These are phyloP conservation scores for Aureoboletus auriporus DNA, from an alignment of 768 basidiomycete genomes.

Conservation along the genomic window DNA sequence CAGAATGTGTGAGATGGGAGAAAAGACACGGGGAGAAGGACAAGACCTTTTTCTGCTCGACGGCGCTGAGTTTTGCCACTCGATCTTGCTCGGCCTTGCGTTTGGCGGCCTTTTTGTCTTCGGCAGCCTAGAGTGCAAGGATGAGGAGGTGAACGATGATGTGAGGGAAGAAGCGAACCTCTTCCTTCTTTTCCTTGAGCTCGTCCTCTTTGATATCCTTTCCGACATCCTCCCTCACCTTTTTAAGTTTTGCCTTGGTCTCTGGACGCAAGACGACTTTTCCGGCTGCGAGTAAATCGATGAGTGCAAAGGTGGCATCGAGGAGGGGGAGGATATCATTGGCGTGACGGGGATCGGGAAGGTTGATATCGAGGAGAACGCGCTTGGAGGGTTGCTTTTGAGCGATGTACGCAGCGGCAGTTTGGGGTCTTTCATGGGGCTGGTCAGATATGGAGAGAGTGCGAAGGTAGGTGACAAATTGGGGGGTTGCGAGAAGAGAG, in stretches of 20 bases:
- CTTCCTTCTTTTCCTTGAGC: constrained; percentile 65
- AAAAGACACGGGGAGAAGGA: not conserved
- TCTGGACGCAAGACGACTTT: constrained; percentile 70
- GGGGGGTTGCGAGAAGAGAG: constrained; percentile 59
- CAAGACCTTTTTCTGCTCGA: constrained; percentile 77
- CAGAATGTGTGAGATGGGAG: constrained; percentile 1
- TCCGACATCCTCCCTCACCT: constrained; percentile 67
- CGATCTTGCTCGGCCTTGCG: constrained; percentile 71
- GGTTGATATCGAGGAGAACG: constrained; percentile 62
- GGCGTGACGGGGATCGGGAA: constrained; percentile 48
- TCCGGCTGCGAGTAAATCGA: constrained; percentile 54
- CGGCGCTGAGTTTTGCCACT: constrained; percentile 65
- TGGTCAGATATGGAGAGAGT: constrained; percentile 89
- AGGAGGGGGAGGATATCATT: constrained; percentile 54
- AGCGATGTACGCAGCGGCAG: constrained; percentile 44
- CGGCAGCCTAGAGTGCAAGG: constrained; percentile 40
- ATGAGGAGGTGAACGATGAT: not conserved
- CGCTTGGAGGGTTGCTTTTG: constrained; percentile 54
- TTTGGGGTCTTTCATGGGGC: constrained; percentile 63
- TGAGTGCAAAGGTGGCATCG: constrained; percentile 64
- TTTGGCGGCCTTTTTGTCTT: constrained; percentile 70
- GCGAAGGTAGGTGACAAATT: constrained; percentile 72
- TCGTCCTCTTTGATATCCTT: constrained; percentile 65
- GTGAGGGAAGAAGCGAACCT: constrained; percentile 36
- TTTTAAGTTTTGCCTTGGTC: constrained; percentile 73